Percentiles rank a stretch among this genome's conserved stretches.
These are phyloP conservation scores for Candida pseudofarinosa DNA, from an alignment of 805 yeast species.

Conservation along the genomic window DNA sequence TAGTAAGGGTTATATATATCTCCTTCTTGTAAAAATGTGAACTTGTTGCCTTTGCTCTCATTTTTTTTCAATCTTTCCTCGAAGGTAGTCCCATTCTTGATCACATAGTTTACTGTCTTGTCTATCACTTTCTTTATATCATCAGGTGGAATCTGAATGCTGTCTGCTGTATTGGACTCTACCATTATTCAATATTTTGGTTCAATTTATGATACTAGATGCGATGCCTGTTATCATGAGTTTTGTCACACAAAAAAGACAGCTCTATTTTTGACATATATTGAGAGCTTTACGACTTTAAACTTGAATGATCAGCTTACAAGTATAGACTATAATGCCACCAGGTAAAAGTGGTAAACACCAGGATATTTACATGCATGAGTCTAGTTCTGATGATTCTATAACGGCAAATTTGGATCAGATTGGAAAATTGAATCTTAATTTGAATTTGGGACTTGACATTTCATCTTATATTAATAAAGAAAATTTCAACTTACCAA, in stretches of 20 bases:
- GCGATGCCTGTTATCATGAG: background rate
- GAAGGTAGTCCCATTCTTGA: constrained; percentile 63
- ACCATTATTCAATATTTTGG: background rate
- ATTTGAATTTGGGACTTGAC: constrained; percentile 23
- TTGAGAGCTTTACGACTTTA: background rate
- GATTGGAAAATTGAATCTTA: constrained; percentile 44
- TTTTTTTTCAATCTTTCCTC: constrained; percentile 54
- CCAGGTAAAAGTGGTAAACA: background rate
- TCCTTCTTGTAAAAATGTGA: constrained; percentile 55
- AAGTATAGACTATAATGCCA: background rate
- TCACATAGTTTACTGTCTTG: constrained; percentile 69
- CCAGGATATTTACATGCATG: background rate
- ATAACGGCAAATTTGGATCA: constrained; percentile 47
- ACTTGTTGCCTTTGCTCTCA: constrained; percentile 42
- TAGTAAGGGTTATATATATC: constrained; percentile 61
- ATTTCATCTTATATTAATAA: constrained; percentile 18
- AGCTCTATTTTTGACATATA: background rate
- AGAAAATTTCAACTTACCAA: constrained; percentile 15
- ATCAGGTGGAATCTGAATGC: constrained; percentile 45
- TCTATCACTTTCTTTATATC: constrained; percentile 51
- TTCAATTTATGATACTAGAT: background rate
- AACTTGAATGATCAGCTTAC: background rate
- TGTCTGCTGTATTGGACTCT: constrained; percentile 3
- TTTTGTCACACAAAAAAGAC: background rate
- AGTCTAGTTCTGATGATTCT: constrained; percentile 32